These are phyloP conservation scores for Berberis vulgaris DNA, from an alignment of 164 flowering plant species.

Conservation along the genomic window DNA sequence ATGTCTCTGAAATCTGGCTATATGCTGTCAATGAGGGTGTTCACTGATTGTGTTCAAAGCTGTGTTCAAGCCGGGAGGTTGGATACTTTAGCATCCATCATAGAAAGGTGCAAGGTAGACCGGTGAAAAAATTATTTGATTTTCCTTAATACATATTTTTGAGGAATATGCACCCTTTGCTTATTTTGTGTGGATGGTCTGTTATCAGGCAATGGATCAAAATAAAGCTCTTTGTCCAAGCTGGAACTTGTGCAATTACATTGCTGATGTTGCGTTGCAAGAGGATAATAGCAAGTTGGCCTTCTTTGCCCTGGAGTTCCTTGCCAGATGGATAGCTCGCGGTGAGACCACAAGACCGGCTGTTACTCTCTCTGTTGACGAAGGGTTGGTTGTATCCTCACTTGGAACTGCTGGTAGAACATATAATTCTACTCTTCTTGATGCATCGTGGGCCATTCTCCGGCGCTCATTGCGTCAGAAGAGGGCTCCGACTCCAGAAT, in stretches of 20 bases:
- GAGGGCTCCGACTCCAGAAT: constrained; percentile 62
- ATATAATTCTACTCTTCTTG: constrained; percentile 50
- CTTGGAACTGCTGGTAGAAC: constrained; percentile 79
- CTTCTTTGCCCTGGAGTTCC: constrained; percentile 59
- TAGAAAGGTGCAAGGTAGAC: constrained; percentile 88
- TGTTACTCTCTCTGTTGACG: constrained; percentile 57
- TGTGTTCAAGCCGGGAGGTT: constrained; percentile 58
- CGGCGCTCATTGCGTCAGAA: constrained; percentile 69
- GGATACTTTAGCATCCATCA: constrained; percentile 67
- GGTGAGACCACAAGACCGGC: constrained; percentile 66
- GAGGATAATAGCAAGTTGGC: constrained; percentile 73
- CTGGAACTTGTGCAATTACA: constrained; percentile 53
- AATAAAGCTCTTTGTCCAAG: constrained; percentile 77
- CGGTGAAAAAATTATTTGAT: too few relatives aligned
- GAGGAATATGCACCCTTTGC: background rate
- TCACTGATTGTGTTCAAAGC: constrained; percentile 46
- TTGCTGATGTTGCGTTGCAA: constrained; percentile 67
- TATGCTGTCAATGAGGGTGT: constrained; percentile 49
- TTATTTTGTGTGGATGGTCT: constrained; percentile 2
- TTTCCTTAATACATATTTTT: too few relatives aligned
- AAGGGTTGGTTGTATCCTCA: constrained; percentile 67
- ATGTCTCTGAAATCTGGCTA: constrained; percentile 60
- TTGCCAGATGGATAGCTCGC: constrained; percentile 72
- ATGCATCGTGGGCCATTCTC: constrained; percentile 80
- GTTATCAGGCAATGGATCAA: constrained; percentile 65